Conservation (phyloP, 129 eudicot genomes). For the Artemisia annua region DNA sequence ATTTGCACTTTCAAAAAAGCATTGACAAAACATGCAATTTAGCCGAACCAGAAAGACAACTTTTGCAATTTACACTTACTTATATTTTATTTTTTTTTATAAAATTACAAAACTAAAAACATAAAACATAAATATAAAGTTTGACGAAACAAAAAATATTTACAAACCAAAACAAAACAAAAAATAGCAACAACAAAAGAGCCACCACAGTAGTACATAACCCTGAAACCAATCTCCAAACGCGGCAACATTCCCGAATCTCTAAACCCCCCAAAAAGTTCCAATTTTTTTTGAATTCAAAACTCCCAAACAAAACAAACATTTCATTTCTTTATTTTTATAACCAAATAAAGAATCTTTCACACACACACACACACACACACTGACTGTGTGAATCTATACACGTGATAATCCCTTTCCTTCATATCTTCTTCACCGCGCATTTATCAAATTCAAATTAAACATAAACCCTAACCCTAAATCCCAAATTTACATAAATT, state of each 20-base stretch:
- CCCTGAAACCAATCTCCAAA: not conserved
- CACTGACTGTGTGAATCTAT: conserved; percentile 13
- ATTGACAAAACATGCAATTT: too few species aligned
- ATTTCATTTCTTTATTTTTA: conserved; percentile 7
- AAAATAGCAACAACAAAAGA: too few species aligned
- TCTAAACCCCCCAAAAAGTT: not conserved
- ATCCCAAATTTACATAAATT: not conserved
- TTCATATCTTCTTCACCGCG: not conserved
- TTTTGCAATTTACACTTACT: too few species aligned
- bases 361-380: not conserved
- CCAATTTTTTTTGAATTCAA: conserved; percentile 26
- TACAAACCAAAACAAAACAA: too few species aligned
- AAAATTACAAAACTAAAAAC: too few species aligned
- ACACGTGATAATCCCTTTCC: conserved; percentile 37
- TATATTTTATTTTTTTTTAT: too few species aligned
- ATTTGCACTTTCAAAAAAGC: too few species aligned
- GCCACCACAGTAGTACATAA: too few species aligned
- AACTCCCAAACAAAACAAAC: conserved; percentile 32
- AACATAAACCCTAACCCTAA: conserved; percentile 26
- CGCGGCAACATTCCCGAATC: conserved; percentile 30
- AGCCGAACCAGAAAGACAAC: too few species aligned
- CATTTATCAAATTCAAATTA: not conserved
- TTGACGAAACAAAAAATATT: too few species aligned
- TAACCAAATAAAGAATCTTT: conserved; percentile 8
- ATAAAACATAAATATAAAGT: too few species aligned